Conservation (phyloP, 208 protist species). For the Wallacemonas collosoma region DNA sequence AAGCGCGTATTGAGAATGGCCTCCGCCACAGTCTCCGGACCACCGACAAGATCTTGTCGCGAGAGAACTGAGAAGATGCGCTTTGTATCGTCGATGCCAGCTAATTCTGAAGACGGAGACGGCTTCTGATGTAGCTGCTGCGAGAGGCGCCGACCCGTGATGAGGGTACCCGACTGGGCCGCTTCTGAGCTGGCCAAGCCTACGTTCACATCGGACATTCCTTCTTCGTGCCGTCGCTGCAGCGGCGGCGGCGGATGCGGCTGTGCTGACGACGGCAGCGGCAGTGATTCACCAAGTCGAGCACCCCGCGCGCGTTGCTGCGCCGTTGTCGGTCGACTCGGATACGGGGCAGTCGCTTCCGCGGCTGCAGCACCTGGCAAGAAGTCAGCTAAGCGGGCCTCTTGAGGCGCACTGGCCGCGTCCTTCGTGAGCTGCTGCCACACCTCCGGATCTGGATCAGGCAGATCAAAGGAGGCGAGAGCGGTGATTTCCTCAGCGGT, state of each 20-base stretch:
- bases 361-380: neutral
- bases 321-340: conserved; percentile 6
- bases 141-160: conserved; percentile 5
- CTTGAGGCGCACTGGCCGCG: neutral
- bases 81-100: neutral
- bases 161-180: neutral
- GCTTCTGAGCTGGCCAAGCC: too few relatives aligned
- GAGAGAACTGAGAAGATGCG: conserved; percentile 34
- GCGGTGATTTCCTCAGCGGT: conserved; percentile 52
- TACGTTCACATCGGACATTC: neutral
- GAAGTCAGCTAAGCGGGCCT: conserved; percentile 3
- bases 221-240: neutral
- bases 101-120: neutral
- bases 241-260: neutral
- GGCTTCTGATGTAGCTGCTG: conserved; percentile 7
- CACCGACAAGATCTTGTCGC: conserved; percentile 43
- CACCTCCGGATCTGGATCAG: conserved; percentile 35
- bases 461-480: conserved; percentile 45
- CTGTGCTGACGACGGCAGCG: neutral
- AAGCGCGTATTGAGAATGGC: conserved; percentile 51
- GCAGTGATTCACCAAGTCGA: neutral
- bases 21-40: conserved; percentile 61
- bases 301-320: conserved; percentile 15
- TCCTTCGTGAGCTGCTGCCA: conserved; percentile 20
- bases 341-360: neutral